Conservation (phyloP, 2,329 filamentous ascomycete species). For the Aphanocladium album region DNA sequence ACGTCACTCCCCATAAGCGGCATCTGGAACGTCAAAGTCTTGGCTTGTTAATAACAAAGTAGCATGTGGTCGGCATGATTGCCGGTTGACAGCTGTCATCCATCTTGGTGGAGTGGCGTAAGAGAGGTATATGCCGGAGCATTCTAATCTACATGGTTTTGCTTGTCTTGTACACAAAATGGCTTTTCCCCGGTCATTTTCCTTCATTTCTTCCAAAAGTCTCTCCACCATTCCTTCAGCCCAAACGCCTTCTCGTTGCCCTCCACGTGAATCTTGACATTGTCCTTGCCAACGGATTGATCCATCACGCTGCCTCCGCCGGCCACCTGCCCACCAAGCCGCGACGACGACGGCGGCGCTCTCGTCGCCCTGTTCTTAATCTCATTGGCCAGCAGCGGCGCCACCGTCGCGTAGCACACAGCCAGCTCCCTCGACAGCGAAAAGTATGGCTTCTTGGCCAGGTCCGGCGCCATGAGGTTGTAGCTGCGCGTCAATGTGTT, state of each 20-base stretch:
- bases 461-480: conserved; percentile 87
- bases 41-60: neutral
- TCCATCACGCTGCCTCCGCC: conserved; percentile 51
- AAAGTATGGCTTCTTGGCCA: conserved; percentile 92
- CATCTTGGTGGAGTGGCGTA: neutral
- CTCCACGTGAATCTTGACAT: conserved; percentile 63
- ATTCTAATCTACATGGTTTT: neutral
- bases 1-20: neutral
- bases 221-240: conserved; percentile 82
- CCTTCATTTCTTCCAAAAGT: conserved; percentile 54
- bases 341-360: conserved; percentile 33
- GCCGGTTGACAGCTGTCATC: neutral
- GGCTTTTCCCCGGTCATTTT: neutral
- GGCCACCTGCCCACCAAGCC: conserved; percentile 28
- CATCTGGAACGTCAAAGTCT: neutral
- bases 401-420: conserved; percentile 80
- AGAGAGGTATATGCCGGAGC: neutral
- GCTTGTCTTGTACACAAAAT: neutral
- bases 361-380: conserved; percentile 63
- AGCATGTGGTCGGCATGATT: neutral
- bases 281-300: conserved; percentile 47
- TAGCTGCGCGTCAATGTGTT: conserved; percentile 81
- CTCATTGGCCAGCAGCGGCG: conserved; percentile 65
- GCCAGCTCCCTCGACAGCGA: conserved; percentile 75
- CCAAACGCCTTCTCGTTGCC: conserved; percentile 74